Percentiles rank a stretch among this genome's conserved stretches.
These are phyloP conservation scores for Jasminum sambac DNA, from an alignment of 257 asterid species.

Conservation along the genomic window DNA sequence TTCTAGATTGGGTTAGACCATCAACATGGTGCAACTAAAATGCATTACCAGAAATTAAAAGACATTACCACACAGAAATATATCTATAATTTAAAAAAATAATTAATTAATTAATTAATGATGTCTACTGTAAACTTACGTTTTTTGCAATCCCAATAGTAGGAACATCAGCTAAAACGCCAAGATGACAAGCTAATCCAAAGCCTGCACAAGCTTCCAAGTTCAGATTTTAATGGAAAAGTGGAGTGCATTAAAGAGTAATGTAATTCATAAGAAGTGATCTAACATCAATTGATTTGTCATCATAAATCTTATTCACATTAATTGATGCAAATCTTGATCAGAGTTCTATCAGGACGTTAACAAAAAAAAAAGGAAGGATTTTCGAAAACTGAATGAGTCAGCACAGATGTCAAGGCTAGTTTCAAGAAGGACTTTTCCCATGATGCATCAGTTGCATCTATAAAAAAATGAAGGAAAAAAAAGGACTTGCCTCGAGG, in stretches of 20 bases:
- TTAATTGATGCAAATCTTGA: too few relatives aligned
- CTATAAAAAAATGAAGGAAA: slow-evolving; percentile 1
- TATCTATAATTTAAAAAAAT: not conserved
- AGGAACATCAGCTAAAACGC: slow-evolving; percentile 80
- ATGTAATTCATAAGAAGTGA: too few relatives aligned
- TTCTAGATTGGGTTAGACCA: slow-evolving; percentile 69
- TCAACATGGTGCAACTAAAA: slow-evolving; percentile 82
- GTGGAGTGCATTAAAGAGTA: not conserved
- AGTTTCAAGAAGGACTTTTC: not conserved
- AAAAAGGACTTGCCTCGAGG: slow-evolving; percentile 75
- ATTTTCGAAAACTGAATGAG: not conserved
- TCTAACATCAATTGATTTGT: too few relatives aligned
- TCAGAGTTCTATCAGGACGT: too few relatives aligned
- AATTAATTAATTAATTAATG: not conserved
- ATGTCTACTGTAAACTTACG: slow-evolving; percentile 39
- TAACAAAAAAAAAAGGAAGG: not conserved
- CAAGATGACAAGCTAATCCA: slow-evolving; percentile 94
- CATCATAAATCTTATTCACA: too few relatives aligned
- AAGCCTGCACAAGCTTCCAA: slow-evolving; percentile 51
- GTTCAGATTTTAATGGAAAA: slow-evolving; percentile 9
- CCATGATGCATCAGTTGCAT: slow-evolving; percentile 12
- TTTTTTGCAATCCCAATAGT: slow-evolving; percentile 88
- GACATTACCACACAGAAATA: slow-evolving; percentile 6
- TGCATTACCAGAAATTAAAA: slow-evolving; percentile 6
- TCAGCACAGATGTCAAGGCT: not conserved